Conservation (phyloP, 192 early-diverging fungal genomes). For the Entophlyctis luteolus region DNA sequence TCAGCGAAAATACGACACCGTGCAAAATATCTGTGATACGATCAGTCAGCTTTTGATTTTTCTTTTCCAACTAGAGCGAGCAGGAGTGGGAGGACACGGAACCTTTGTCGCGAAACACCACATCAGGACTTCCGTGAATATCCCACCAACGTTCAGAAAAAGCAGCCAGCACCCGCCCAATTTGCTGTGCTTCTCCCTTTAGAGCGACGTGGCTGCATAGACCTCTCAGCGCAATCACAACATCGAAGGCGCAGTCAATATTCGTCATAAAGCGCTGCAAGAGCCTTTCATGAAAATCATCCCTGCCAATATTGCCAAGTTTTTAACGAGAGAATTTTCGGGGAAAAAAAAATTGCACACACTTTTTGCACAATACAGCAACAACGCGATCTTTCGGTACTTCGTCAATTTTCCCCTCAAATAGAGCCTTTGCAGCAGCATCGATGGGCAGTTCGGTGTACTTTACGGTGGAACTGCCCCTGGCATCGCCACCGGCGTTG, state of each 20-base stretch:
- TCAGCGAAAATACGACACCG: conserved; percentile 76
- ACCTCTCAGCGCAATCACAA: conserved; percentile 76
- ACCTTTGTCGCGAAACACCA: conserved; percentile 26
- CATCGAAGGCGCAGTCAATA: conserved; percentile 69
- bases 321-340: too few relatives aligned
- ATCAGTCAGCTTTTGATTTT: conserved; percentile 2
- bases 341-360: too few relatives aligned
- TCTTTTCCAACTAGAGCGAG: background rate
- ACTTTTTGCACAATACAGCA: too few relatives aligned
- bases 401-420: too few relatives aligned
- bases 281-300: conserved; percentile 45
- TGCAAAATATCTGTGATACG: conserved; percentile 71
- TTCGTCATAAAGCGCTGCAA: conserved; percentile 68
- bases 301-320: too few relatives aligned
- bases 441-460: too few relatives aligned
- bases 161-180: conserved; percentile 82
- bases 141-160: conserved; percentile 78
- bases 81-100: conserved; percentile 30
- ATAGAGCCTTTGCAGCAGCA: too few relatives aligned
- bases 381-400: too few relatives aligned
- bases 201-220: conserved; percentile 76
- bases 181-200: conserved; percentile 87
- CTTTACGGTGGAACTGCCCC: too few relatives aligned
- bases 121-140: conserved; percentile 28
- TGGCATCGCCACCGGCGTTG: too few relatives aligned